phyloP scores from a whole-genome alignment of 805 yeast species.

The Pichia nakasei region DNA sequence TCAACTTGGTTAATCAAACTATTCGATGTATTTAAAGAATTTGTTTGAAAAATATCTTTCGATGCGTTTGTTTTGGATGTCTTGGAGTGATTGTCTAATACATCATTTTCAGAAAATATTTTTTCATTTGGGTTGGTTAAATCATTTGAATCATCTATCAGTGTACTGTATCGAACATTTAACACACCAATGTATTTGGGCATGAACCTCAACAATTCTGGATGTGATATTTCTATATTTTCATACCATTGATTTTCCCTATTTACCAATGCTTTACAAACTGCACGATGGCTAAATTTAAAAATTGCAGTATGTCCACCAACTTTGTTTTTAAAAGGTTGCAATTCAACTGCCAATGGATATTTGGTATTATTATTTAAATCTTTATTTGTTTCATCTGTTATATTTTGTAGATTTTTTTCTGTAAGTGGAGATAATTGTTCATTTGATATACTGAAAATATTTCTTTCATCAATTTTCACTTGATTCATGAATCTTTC shows the following conservation, averaged over 20 bases:
- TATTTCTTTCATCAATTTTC: no score
- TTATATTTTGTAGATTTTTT: no score
- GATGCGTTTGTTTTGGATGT: background rate
- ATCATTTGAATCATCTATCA: constrained; percentile 18
- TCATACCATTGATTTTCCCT: constrained; percentile 92
- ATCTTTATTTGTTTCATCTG: background rate
- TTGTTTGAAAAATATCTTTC: background rate
- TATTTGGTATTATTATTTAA: constrained; percentile 30
- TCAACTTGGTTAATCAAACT: no score
- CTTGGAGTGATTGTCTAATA: no score
- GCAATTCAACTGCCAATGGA: constrained; percentile 77
- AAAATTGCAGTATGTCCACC: constrained; percentile 99
- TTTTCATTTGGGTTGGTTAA: background rate
- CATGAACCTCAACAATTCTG: constrained; percentile 74
- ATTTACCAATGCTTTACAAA: constrained; percentile 86
- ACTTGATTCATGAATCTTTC: no score
- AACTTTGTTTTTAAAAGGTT: constrained; percentile 88
- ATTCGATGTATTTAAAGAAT: background rate
- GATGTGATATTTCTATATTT: constrained; percentile 68
- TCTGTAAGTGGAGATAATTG: no score
- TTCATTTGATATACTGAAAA: no score
- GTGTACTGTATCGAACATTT: constrained; percentile 68
- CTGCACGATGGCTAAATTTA: constrained; percentile 83
- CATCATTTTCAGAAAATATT: background rate
- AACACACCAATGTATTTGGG: constrained; percentile 92